Evolutionary conservation across 2,329 filamentous ascomycete species (phyloP).

Genomic region (Colletotrichum destructivum): DNA sequence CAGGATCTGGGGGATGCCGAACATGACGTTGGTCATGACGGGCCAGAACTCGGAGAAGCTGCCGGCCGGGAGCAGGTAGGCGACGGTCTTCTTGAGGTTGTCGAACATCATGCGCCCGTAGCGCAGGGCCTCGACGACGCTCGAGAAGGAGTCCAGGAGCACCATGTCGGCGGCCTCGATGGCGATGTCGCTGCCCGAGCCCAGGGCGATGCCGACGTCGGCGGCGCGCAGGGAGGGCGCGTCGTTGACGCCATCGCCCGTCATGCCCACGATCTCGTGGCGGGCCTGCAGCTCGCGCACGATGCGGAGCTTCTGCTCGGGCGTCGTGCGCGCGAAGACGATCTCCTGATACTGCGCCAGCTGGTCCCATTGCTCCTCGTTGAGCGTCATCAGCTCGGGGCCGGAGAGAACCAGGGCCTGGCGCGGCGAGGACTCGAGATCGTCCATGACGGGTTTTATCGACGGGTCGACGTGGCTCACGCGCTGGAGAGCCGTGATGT

Average conservation of each 20-base stretch:
- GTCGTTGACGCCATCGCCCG: constrained; percentile 91
- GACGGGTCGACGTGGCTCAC: constrained; percentile 45
- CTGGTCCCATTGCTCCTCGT: constrained; percentile 78
- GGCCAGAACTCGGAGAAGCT: constrained; percentile 85
- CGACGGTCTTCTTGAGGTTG: constrained; percentile 83
- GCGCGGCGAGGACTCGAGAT: constrained; percentile 46
- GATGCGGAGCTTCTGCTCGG: constrained; percentile 84
- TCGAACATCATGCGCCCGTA: constrained; percentile 85
- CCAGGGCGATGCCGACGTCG: constrained; percentile 87
- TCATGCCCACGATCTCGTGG: constrained; percentile 82
- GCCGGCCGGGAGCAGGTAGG: constrained; percentile 82
- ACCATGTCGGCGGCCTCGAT: constrained; percentile 88
- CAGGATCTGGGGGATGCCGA: constrained; percentile 81
- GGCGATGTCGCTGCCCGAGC: constrained; percentile 86
- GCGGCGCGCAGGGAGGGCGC: constrained; percentile 84
- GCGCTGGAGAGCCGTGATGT: constrained; percentile 66
- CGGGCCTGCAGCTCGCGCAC: constrained; percentile 80
- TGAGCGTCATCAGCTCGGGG: constrained; percentile 75
- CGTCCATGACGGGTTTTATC: constrained; percentile 35
- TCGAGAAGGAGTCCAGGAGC: constrained; percentile 81
- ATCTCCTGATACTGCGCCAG: constrained; percentile 78
- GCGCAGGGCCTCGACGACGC: constrained; percentile 79
- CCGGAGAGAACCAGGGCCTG: constrained; percentile 76
- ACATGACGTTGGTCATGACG: constrained; percentile 79
- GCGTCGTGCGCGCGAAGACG: constrained; percentile 83